Percentiles rank a stretch among this genome's conserved stretches.
Evolutionary conservation across 305 asterid species (phyloP).

Genomic region (Fraxinus greggii): DNA sequence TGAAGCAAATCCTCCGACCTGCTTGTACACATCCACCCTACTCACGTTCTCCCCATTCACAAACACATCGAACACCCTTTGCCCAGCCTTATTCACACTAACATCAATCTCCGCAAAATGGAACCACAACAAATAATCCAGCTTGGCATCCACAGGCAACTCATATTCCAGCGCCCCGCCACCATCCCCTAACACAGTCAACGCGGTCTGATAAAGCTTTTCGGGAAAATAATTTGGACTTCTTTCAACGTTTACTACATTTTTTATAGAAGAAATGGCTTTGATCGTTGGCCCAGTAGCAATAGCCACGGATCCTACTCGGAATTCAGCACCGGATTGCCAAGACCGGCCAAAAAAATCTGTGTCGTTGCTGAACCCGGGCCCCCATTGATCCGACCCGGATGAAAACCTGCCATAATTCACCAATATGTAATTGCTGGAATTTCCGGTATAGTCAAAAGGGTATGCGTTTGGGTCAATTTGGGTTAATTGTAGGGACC

Average conservation of each 20-base stretch:
- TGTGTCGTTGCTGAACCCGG: conserved; percentile 79
- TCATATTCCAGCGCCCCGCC: conserved; percentile 64
- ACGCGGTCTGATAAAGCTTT: conserved; percentile 71
- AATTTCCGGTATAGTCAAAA: conserved; percentile 30
- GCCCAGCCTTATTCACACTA: conserved; percentile 62
- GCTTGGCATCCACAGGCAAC: conserved; percentile 69
- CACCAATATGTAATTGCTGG: conserved; percentile 58
- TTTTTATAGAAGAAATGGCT: conserved; percentile 53
- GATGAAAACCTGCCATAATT: conserved; percentile 84
- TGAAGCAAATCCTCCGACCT: conserved; percentile 81
- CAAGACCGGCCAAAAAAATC: conserved; percentile 79
- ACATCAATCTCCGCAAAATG: conserved; percentile 90
- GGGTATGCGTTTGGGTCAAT: conserved; percentile 56
- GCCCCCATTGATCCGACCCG: conserved; percentile 88
- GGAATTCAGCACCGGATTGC: conserved; percentile 59
- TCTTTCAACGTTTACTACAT: conserved; percentile 46
- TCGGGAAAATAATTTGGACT: conserved; percentile 78
- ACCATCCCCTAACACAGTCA: conserved; percentile 41
- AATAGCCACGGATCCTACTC: conserved; percentile 15
- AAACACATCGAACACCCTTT: conserved; percentile 74
- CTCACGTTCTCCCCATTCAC: conserved; percentile 71
- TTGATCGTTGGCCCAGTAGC: conserved; percentile 37
- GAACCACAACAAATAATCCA: conserved; percentile 83
- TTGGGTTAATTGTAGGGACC: conserved; percentile 62
- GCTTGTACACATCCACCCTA: conserved; percentile 67